Conservation (phyloP, 31 red algal species). For the Asparagopsis taxiformis region DNA sequence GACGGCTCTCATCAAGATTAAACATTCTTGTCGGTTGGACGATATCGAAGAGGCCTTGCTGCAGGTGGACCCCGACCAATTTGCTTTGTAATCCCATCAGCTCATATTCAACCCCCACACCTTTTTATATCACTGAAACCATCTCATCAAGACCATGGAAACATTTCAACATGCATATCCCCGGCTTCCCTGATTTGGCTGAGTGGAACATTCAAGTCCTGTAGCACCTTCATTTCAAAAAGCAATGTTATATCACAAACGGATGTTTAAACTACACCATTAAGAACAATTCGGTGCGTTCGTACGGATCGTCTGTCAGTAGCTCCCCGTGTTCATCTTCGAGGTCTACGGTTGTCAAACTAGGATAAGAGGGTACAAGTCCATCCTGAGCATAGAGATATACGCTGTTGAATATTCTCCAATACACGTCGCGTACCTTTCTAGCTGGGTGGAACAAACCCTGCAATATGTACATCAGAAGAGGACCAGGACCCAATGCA, state of each 20-base stretch:
- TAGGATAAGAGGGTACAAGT: conserved; percentile 59
- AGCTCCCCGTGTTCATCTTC: conserved; percentile 26
- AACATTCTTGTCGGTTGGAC: background rate
- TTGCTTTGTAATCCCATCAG: conserved; percentile 1
- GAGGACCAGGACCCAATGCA: conserved; percentile 70
- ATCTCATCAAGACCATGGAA: too few species aligned
- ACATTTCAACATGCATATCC: too few species aligned
- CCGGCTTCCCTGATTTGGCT: too few species aligned
- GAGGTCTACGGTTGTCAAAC: conserved; percentile 22
- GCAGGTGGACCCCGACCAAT: conserved; percentile 6
- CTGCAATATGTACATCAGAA: conserved; percentile 82
- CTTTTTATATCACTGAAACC: background rate
- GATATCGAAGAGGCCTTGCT: conserved; percentile 26
- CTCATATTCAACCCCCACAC: background rate
- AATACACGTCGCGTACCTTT: conserved; percentile 87
- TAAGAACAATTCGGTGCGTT: conserved; percentile 35
- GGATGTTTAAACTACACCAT: too few species aligned
- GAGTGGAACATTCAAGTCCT: too few species aligned
- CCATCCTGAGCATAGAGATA: conserved; percentile 77
- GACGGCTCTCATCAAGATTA: conserved; percentile 21
- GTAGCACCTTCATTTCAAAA: too few species aligned
- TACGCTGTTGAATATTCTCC: conserved; percentile 79
- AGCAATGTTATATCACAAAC: too few species aligned
- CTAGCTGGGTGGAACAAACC: conserved; percentile 93
- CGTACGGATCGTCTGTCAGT: conserved; percentile 36